Conservation (phyloP, 495 filamentous ascomycete genomes). For the Penicillium herquei region DNA sequence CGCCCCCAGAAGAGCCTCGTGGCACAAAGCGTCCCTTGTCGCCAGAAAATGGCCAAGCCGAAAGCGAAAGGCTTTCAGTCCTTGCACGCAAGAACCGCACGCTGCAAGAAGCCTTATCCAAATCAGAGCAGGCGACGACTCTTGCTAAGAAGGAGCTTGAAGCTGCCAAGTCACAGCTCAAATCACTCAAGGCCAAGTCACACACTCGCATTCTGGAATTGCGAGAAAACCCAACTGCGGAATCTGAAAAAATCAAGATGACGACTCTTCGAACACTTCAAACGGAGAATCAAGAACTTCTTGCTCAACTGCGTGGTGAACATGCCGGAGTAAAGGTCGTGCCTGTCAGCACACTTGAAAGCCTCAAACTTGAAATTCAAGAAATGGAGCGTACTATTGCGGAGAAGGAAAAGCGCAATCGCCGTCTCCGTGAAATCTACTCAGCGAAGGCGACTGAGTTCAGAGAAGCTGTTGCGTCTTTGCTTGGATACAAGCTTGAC, state of each 20-base stretch:
- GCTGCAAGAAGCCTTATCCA: slow-evolving; percentile 72
- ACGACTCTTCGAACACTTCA: slow-evolving; percentile 72
- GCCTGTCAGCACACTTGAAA: slow-evolving; percentile 74
- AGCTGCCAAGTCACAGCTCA: slow-evolving; percentile 67
- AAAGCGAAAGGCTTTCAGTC: slow-evolving; percentile 77
- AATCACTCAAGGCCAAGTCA: slow-evolving; percentile 66
- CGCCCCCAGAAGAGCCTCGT: slow-evolving; percentile 36
- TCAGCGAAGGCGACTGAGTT: slow-evolving; percentile 85
- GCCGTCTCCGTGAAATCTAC: slow-evolving; percentile 88
- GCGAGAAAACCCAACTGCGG: slow-evolving; percentile 83
- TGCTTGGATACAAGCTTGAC: slow-evolving; percentile 89
- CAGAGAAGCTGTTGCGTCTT: slow-evolving; percentile 82
- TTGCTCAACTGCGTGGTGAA: slow-evolving; percentile 66
- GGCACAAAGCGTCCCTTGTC: slow-evolving; percentile 42
- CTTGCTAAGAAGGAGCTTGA: slow-evolving; percentile 73
- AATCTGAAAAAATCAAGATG: slow-evolving; percentile 77
- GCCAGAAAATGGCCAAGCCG: slow-evolving; percentile 66
- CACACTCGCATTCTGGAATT: slow-evolving; percentile 84
- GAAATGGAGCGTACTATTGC: slow-evolving; percentile 72
- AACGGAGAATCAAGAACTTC: slow-evolving; percentile 79
- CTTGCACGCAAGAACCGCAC: slow-evolving; percentile 80
- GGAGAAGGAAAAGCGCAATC: slow-evolving; percentile 78
- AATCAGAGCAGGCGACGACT: slow-evolving; percentile 61
- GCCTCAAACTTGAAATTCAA: slow-evolving; percentile 65
- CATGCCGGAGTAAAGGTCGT: slow-evolving; percentile 52